Base-by-base conservation (phyloP, 257 asterid genomes). In the Solanum clarkiae region DNA sequence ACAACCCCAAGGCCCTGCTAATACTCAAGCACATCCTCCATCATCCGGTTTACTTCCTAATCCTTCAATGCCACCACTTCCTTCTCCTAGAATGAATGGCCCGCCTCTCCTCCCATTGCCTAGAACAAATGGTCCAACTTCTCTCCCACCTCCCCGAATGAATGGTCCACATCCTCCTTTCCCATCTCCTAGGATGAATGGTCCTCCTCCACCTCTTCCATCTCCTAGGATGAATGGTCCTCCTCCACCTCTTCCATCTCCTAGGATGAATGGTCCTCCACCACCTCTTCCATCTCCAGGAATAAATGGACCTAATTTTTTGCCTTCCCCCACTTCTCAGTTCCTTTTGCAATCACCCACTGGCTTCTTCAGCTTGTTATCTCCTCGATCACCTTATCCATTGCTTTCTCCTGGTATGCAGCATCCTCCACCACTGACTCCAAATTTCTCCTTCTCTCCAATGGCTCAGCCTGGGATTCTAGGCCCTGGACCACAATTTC, bases 301-400 rank as follows among this genome's bases (percentile, higher is more conserved):
- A 85, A 85, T 71, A 84, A 87, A 88, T 82, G 94, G 94, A 54
- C 93, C 91, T 71, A 94, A 94, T 29, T 90, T 89, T 84, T 88
- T 94, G 86, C 97, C 96, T 18, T 95, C 98, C 18, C 99, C 98
- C 1, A 92, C 93, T 62, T 93, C 98, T 6, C 99, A 95, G 90
- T 95, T 88, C 88, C 94, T 92, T 68, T 87, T 94, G 84, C 97
- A 95, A 71, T 94, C 98, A 22, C 98, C 99, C 54, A 87, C 91
- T 51, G 97, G 98, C 29, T 95, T 91, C 92, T 84, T 87, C 80
- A 91, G 90, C 85, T 42, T 92, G 90, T 82, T 88, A 14, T 93
- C 97, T 18, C 99, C 99, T 44, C 91, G 98, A 79, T 93, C 99
- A 10, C 93, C 94, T 65, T 95, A 93, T 87, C 98, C 98, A 9